Evolutionary conservation across 75 land plant genomes (phyloP), one percentile per base, ranked within the genome.

Genomic region (Pinus albicaulis): DNA sequence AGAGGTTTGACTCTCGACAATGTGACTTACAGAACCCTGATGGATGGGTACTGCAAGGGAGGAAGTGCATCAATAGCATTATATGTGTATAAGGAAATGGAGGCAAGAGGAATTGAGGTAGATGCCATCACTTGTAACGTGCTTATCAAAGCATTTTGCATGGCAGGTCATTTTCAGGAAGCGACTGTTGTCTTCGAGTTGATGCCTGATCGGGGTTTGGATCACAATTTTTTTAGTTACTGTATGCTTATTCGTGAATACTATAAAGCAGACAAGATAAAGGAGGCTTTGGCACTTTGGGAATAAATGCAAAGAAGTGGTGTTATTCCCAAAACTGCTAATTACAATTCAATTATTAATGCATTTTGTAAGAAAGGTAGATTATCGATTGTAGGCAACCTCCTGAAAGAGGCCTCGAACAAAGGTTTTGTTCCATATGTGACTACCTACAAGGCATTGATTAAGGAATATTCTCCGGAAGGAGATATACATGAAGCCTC

Each of bases 21-120:
- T 24, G 84, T 80, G 58, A 86, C 90, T n/a, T 92, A 81, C 77
- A 86, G 93, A 65, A 86, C 86, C 12, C 71, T 92, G 70, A 82
- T 91, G 74, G 82, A 92, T 76, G 89, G 95, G 20, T 92, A 88
- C 74, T 81, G 82, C 31, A 84, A 74, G 69, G 72, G 82, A 80
- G 93, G 93, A 13, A 78, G 75, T 56, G 83, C 86, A 26, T 82
- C 86, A 34, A 63, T 82, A n/a, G 91, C 84, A 17, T 68, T 79
- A 28, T 52, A 56, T 2, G 53, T 79, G 10, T 72, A 77, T 52
- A 74, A 74, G 71, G 84, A 80, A 41, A 80, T 83, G 83, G 84
- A 83, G 65, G n/a, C 61, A 23, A 59, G 20, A 23, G 22, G 20
- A 73, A 74, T 76, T 36, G 66, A 34, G 74, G 74, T 78, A 0